Conservation (phyloP, 257 asterid species). For the Gentiana macrophylla region DNA sequence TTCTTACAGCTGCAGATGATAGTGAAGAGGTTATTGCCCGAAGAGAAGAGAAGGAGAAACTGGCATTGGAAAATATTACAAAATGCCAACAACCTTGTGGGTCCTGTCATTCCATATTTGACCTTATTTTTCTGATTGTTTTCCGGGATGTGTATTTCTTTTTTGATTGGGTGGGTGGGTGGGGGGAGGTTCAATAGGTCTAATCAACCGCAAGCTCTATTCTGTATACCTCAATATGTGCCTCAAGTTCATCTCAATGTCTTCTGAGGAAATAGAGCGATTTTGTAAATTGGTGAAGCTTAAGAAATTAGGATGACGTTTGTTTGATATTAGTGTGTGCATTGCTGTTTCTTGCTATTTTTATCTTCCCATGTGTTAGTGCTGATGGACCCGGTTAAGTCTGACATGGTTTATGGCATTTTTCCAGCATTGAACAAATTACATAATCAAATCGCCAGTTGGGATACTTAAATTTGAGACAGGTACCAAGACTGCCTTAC, state of each 20-base stretch:
- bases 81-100: slow-evolving; percentile 88
- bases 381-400: too few relatives aligned
- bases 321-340: slow-evolving; percentile 1
- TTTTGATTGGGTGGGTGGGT: slow-evolving; percentile 1
- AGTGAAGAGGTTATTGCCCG: slow-evolving; percentile 69
- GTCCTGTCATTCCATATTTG: slow-evolving; percentile 16
- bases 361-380: too few relatives aligned
- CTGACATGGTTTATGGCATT: background rate
- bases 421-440: slow-evolving; percentile 73
- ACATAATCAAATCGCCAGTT: slow-evolving; percentile 86
- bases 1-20: slow-evolving; percentile 81
- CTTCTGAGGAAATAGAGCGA: too few relatives aligned
- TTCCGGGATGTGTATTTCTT: background rate
- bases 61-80: slow-evolving; percentile 69
- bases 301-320: background rate
- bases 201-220: too few relatives aligned
- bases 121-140: background rate
- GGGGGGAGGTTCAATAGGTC: too few relatives aligned
- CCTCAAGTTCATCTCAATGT: too few relatives aligned
- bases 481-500: slow-evolving; percentile 64
- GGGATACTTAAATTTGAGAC: slow-evolving; percentile 96
- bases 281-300: too few relatives aligned
- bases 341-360: too few relatives aligned
- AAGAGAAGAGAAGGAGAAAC: slow-evolving; percentile 79
- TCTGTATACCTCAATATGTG: too few relatives aligned